Base-by-base conservation (phyloP, 2,329 filamentous ascomycete species). In the Penicillium concentricum region DNA sequence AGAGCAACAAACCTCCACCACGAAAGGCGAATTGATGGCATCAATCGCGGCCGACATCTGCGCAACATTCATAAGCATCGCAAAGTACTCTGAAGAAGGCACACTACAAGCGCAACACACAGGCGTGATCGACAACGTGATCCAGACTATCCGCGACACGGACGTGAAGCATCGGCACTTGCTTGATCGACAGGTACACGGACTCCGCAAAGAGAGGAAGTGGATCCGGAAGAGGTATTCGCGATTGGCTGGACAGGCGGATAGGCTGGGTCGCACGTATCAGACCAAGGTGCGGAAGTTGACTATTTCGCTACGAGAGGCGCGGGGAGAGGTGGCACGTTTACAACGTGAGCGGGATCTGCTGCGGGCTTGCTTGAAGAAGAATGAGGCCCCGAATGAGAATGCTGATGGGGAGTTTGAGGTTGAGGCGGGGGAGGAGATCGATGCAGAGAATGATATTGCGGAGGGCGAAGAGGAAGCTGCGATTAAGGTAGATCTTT, bases 21-120 rank as follows among this genome's bases (percentile, higher is more conserved):
- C 57, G 10, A 73, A 73, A 56, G 54, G 57, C 6, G 39, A 57
- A 8, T 58, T 69, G 12, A 59, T 74, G 35, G 18, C 49, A 12
- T 62, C 67, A 12, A 61, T 75, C 46, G 67, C 71, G 18, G 54
- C 65, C 34, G 70, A 76, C 45, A 71, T 75, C 41, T 54, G 61
- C 18, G 61, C 63, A 0, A 65, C 63, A 3, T 68, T 76, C 20
- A 65, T 68, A 43, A 62, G 54, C 32, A 68, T 76, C 47, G 63
- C 63, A 15, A 61, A 64, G 16, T 65, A 71, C 18, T 43, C 65
- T 16, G 60, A 62, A n/a, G 56, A 56, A 5, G 70, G 68, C 1
- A 65, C 53, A 9, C 63, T 75, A 4, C 51, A 39, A 24, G 15
- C 57, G 2, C 42, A 57, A 4, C 62, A 73, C 32, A 69, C 68